Evolutionary conservation across 257 asterid species (phyloP).

Genomic region (Fraxinus americana): DNA sequence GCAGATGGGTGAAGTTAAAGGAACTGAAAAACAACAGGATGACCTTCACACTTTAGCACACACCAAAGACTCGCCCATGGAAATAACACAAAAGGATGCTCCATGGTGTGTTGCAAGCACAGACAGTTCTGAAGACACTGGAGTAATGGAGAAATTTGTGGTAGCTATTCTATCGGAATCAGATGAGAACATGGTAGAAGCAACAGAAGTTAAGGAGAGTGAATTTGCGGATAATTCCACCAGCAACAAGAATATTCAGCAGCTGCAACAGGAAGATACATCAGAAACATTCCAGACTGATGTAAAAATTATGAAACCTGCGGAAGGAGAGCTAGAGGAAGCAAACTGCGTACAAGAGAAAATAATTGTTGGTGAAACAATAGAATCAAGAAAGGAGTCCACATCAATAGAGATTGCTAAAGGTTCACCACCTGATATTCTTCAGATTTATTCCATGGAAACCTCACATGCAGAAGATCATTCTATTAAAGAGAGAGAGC

Average conservation of each 20-base stretch:
- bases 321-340: constrained; percentile 22
- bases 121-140: constrained; percentile 29
- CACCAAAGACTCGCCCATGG: background rate
- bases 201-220: constrained; percentile 18
- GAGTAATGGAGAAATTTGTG: constrained; percentile 26
- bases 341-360: constrained; percentile 14
- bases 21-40: constrained; percentile 18
- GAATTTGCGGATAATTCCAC: constrained; percentile 22
- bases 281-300: constrained; percentile 21
- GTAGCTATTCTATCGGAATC: constrained; percentile 23
- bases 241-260: constrained; percentile 17
- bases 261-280: constrained; percentile 22
- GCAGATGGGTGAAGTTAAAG: constrained; percentile 22
- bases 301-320: constrained; percentile 11
- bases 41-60: constrained; percentile 24
- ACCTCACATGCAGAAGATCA: background rate
- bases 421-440: background rate
- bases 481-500: background rate
- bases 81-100: background rate
- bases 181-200: constrained; percentile 25
- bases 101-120: background rate
- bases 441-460: background rate
- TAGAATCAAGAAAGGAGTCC: background rate
- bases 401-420: background rate
- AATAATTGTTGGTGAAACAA: background rate